phyloP scores from a whole-genome alignment of 1,139 yeast species.

The Suhomyces yuchorum region DNA sequence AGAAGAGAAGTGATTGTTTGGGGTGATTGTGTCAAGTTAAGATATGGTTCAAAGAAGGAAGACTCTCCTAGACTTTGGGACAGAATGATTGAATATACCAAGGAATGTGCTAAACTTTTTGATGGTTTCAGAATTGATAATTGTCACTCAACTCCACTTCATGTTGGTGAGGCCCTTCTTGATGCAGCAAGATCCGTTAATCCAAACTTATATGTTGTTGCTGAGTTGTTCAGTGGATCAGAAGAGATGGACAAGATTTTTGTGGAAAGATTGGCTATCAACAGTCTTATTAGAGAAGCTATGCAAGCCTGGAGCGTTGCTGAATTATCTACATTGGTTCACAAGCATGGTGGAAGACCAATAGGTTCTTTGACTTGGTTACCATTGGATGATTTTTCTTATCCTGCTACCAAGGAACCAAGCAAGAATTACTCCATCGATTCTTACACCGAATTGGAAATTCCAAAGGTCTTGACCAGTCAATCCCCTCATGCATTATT shows the following conservation, averaged over 20 bases:
- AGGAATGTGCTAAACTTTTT: slow-evolving; percentile 72
- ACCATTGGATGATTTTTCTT: slow-evolving; percentile 71
- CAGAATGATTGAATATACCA: slow-evolving; percentile 79
- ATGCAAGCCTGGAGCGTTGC: slow-evolving; percentile 94
- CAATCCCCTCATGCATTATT: slow-evolving; percentile 88
- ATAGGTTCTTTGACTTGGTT: slow-evolving; percentile 86
- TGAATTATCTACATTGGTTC: slow-evolving; percentile 84
- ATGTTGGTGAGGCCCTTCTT: slow-evolving; percentile 85
- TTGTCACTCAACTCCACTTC: slow-evolving; percentile 94
- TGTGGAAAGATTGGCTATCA: slow-evolving; percentile 87
- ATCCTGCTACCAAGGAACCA: slow-evolving; percentile 55
- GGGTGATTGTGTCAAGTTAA: slow-evolving; percentile 94
- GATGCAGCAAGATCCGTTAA: slow-evolving; percentile 86
- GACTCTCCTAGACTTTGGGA: slow-evolving; percentile 92
- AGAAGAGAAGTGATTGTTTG: slow-evolving; percentile 93
- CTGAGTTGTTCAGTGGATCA: slow-evolving; percentile 91
- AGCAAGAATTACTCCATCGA: slow-evolving; percentile 31
- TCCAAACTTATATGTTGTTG: slow-evolving; percentile 88
- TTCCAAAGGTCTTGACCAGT: slow-evolving; percentile 64
- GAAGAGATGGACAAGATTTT: slow-evolving; percentile 87
- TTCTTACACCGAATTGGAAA: slow-evolving; percentile 56
- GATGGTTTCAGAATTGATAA: slow-evolving; percentile 93
- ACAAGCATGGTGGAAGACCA: slow-evolving; percentile 92
- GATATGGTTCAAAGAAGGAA: slow-evolving; percentile 74
- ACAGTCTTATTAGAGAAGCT: slow-evolving; percentile 89